Conservation (phyloP, 306 rosid genomes). For the Medicago truncatula region DNA sequence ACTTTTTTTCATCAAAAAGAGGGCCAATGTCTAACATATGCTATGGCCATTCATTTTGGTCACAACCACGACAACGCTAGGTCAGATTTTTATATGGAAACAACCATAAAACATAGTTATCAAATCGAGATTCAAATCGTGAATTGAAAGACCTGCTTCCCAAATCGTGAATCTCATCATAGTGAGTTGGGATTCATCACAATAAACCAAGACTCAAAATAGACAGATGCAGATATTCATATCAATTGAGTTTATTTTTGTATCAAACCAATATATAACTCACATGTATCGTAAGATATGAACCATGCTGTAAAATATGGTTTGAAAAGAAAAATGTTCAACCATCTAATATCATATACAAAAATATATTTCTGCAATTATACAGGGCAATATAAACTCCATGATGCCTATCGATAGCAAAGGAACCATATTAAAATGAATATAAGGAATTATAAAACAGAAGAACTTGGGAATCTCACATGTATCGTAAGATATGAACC, state of each 20-base stretch:
- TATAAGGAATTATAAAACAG: slow-evolving; percentile 28
- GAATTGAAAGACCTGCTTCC: not conserved
- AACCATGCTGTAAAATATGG: not conserved
- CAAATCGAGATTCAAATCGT: not conserved
- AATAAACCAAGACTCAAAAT: not conserved
- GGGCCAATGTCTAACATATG: not conserved
- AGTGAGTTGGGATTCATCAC: not conserved
- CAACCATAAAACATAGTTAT: slow-evolving; percentile 10
- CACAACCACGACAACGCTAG: slow-evolving; percentile 15
- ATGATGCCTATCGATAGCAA: slow-evolving; percentile 12
- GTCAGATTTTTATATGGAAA: slow-evolving; percentile 16
- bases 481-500: too few species aligned
- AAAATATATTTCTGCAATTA: slow-evolving; percentile 35
- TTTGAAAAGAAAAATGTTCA: not conserved
- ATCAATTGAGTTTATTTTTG: not conserved
- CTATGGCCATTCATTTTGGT: slow-evolving; percentile 26
- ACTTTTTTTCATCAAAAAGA: too few species aligned
- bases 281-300: not conserved
- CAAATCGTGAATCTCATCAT: not conserved
- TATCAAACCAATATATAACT: not conserved
- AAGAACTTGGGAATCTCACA: too few species aligned
- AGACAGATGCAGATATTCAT: not conserved
- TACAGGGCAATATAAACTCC: slow-evolving; percentile 17
- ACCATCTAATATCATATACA: slow-evolving; percentile 33
- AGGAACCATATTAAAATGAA: slow-evolving; percentile 8